Conservation (phyloP, 2,329 filamentous ascomycete species). For the Chaetomium olivaceum region DNA sequence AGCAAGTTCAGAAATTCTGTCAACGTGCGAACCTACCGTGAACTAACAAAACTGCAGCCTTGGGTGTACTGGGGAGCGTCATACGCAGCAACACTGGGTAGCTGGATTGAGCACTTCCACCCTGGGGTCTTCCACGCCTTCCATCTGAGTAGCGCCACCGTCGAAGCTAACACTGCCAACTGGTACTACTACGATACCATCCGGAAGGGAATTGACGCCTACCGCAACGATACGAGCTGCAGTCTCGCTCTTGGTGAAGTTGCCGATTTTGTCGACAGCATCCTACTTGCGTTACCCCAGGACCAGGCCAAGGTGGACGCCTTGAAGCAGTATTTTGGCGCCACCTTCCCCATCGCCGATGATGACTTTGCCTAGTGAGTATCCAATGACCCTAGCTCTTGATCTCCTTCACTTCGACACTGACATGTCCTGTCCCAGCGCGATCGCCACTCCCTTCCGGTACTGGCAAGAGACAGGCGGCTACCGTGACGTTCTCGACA, state of each 20-base stretch:
- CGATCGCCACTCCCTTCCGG: slow-evolving; percentile 29
- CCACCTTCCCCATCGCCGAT: slow-evolving; percentile 28
- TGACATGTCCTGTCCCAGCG: slow-evolving; percentile 12
- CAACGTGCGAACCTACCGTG: too few species aligned
- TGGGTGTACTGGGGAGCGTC: slow-evolving; percentile 31
- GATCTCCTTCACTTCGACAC: not conserved
- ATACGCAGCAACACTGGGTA: slow-evolving; percentile 30
- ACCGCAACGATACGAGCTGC: slow-evolving; percentile 25
- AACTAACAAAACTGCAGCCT: slow-evolving; percentile 17
- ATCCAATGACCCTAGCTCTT: too few species aligned
- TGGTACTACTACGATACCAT: slow-evolving; percentile 34
- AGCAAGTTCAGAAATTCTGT: slow-evolving; percentile 11
- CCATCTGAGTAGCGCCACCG: slow-evolving; percentile 31
- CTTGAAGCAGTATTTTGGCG: slow-evolving; percentile 27
- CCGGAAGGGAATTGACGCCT: slow-evolving; percentile 27
- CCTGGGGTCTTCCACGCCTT: slow-evolving; percentile 30
- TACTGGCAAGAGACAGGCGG: slow-evolving; percentile 31
- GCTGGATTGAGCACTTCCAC: slow-evolving; percentile 31
- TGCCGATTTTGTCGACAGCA: slow-evolving; percentile 25
- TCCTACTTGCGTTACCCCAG: slow-evolving; percentile 18
- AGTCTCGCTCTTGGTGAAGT: slow-evolving; percentile 26
- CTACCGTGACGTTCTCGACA: slow-evolving; percentile 26
- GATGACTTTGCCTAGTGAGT: slow-evolving; percentile 33
- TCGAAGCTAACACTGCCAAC: slow-evolving; percentile 29
- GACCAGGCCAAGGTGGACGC: slow-evolving; percentile 24